Conservation (phyloP, 495 filamentous ascomycete species). For the Massariosphaeria phaeospora region DNA sequence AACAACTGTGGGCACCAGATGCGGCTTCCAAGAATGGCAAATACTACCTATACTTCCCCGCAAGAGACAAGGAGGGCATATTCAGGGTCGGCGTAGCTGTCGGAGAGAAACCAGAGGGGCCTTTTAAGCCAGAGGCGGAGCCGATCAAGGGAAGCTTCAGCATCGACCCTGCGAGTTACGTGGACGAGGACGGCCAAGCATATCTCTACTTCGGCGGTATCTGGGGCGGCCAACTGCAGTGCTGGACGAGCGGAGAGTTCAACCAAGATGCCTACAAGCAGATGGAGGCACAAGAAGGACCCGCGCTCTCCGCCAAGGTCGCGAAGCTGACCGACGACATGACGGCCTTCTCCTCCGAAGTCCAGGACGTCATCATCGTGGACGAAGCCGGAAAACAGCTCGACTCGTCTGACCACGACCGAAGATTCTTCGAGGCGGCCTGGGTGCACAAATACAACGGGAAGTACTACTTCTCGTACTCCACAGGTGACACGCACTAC, state of each 20-base stretch:
- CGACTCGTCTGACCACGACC: conserved; percentile 59
- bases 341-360: conserved; percentile 49
- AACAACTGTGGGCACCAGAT: conserved; percentile 63
- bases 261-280: conserved; percentile 45
- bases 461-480: conserved; percentile 70
- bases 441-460: conserved; percentile 66
- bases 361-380: conserved; percentile 53
- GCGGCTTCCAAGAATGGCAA: conserved; percentile 55
- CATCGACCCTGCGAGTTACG: conserved; percentile 62
- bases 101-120: conserved; percentile 51
- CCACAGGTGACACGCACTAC: conserved; percentile 69
- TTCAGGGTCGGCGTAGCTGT: conserved; percentile 64
- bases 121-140: conserved; percentile 54
- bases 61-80: conserved; percentile 52
- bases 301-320: conserved; percentile 56
- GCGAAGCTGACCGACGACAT: conserved; percentile 60
- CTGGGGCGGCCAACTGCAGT: conserved; percentile 69
- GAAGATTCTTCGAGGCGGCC: conserved; percentile 73
- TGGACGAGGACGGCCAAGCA: conserved; percentile 56
- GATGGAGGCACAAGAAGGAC: conserved; percentile 51
- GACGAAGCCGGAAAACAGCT: conserved; percentile 56
- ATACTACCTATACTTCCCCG: conserved; percentile 63
- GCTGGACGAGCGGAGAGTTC: conserved; percentile 49
- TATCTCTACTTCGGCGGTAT: conserved; percentile 64
- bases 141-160: conserved; percentile 56